Conservation (phyloP, 805 yeast species). For the Metschnikowia cerradonensis region DNA sequence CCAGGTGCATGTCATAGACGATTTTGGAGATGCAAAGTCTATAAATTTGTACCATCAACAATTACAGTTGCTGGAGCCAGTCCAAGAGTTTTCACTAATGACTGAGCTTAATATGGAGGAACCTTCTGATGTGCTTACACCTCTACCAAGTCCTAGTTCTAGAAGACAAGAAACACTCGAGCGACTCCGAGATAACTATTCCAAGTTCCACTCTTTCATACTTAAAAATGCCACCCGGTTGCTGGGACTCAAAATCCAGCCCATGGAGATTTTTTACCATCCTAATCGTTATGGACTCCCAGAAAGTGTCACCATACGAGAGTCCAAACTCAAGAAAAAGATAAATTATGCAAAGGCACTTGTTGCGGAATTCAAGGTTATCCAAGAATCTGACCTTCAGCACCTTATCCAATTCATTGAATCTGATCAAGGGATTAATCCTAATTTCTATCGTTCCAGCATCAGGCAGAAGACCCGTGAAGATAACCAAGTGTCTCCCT, state of each 20-base stretch:
- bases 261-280: conserved; percentile 31
- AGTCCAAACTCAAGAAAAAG: conserved; percentile 23
- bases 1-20: conserved; percentile 30
- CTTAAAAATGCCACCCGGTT: conserved; percentile 16
- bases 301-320: conserved; percentile 24
- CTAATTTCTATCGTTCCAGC: conserved; percentile 27
- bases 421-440: conserved; percentile 15
- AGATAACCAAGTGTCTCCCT: conserved; percentile 13
- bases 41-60: conserved; percentile 16
- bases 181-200: conserved; percentile 12
- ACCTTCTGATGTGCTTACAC: not conserved
- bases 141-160: not conserved
- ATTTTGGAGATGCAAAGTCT: conserved; percentile 16
- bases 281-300: conserved; percentile 32
- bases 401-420: conserved; percentile 18
- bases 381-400: conserved; percentile 16
- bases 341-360: conserved; percentile 23
- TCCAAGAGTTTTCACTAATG: conserved; percentile 9
- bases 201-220: conserved; percentile 21
- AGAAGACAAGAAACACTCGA: not conserved
- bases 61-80: conserved; percentile 11
- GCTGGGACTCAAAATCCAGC: conserved; percentile 23
- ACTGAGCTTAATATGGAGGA: conserved; percentile 8
- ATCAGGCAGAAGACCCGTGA: conserved; percentile 19
- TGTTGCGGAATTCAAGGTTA: conserved; percentile 20